These are phyloP conservation scores for Nannizzia gypsea DNA, from an alignment of 2,329 filamentous ascomycete genomes.

Conservation along the genomic window DNA sequence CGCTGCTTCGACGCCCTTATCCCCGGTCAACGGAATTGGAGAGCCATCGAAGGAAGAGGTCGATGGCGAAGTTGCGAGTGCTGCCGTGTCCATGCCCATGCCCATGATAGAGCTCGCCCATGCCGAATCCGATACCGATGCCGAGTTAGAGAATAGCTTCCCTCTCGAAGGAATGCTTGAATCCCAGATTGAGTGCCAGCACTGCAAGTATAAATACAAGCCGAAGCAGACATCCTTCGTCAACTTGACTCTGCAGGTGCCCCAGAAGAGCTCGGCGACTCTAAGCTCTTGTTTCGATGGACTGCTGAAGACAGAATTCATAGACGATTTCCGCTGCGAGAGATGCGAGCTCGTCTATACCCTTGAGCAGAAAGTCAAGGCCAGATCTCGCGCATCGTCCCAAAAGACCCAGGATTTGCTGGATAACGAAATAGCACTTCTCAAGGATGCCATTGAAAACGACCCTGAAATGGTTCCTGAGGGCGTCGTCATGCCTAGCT, in stretches of 20 bases:
- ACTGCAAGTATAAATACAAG: conserved; percentile 79
- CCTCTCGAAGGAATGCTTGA: conserved; percentile 86
- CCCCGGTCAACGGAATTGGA: background rate
- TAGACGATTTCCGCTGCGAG: conserved; percentile 95
- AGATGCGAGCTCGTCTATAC: conserved; percentile 80
- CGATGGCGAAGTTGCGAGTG: conserved; percentile 20
- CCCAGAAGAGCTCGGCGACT: conserved; percentile 66
- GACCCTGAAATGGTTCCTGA: conserved; percentile 70
- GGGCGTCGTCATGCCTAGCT: conserved; percentile 62
- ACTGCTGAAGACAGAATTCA: conserved; percentile 87
- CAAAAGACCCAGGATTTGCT: conserved; percentile 42
- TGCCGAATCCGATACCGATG: conserved; percentile 24
- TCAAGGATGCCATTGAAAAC: conserved; percentile 58
- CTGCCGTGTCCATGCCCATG: too few relatives aligned
- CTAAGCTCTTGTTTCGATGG: conserved; percentile 84
- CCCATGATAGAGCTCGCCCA: conserved; percentile 15
- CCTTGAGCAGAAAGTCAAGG: conserved; percentile 49
- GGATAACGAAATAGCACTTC: conserved; percentile 49
- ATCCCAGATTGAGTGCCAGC: conserved; percentile 88
- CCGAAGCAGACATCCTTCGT: conserved; percentile 77
- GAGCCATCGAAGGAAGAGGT: conserved; percentile 12
- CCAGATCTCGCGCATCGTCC: conserved; percentile 46
- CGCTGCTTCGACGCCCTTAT: background rate
- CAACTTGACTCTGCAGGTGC: conserved; percentile 82
- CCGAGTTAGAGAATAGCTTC: conserved; percentile 48